Conservation (phyloP, 371 early-diverging fungal species). For the Syncephalis fuscata region DNA sequence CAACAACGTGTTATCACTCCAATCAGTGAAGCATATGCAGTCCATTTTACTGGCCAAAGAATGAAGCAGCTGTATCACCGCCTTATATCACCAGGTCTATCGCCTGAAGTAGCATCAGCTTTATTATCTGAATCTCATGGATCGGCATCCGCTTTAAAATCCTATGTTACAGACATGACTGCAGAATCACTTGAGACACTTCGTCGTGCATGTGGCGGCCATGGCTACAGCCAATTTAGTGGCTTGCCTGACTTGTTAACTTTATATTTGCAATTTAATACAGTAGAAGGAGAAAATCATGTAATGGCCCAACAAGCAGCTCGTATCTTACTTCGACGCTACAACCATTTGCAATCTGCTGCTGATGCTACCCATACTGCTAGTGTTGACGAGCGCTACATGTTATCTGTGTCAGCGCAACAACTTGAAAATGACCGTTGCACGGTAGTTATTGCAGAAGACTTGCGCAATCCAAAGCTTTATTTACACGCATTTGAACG, state of each 20-base stretch:
- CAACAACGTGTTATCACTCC: constrained; percentile 63
- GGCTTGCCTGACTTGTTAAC: constrained; percentile 57
- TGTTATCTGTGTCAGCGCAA: constrained; percentile 13
- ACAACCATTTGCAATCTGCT: background rate
- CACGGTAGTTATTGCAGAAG: too few relatives aligned
- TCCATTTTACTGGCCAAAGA: constrained; percentile 37
- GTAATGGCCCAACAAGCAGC: constrained; percentile 65
- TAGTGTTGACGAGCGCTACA: background rate
- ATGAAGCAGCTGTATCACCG: too few relatives aligned
- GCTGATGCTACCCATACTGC: background rate
- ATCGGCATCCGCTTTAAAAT: constrained; percentile 66
- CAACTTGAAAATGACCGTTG: constrained; percentile 12
- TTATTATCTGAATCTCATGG: constrained; percentile 66
- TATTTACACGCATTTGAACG: too few relatives aligned
- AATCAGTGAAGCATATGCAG: constrained; percentile 63
- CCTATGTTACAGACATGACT: constrained; percentile 52
- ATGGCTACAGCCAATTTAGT: constrained; percentile 64
- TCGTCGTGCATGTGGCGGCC: constrained; percentile 74
- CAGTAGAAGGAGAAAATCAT: constrained; percentile 78
- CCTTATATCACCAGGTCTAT: too few relatives aligned
- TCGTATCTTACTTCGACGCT: constrained; percentile 27
- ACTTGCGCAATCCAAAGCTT: too few relatives aligned
- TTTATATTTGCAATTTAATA: constrained; percentile 49
- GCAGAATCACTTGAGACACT: constrained; percentile 62
- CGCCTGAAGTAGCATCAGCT: constrained; percentile 33